Base-by-base conservation (phyloP, 257 asterid species). In the Solanum appendiculatum region DNA sequence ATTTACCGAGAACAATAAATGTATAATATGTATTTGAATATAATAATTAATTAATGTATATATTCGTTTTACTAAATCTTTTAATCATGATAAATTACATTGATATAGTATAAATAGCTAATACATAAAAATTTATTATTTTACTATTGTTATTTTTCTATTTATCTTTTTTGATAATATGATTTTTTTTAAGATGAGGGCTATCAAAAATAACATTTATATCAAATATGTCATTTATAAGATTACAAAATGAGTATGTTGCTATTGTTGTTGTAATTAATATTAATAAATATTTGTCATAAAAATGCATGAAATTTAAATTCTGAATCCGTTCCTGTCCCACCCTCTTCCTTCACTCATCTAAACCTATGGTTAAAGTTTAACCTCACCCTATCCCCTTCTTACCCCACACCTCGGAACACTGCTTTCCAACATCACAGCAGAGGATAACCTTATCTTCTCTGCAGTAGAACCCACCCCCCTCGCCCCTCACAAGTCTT, bases 231-330 rank as follows among this genome's bases (percentile, higher is more conserved):
- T 4, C 3, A 48, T 5, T 14, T 14, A 48, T 48, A 5, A 48
- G 15, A 48, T 14, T 5, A 48, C 56, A 15, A n/a, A n/a, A 14
- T 5, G 5, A 51, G 15, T 3, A 3, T 21, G 6, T 23, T 58
- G 9, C 9, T 11, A 60, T 23, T 9, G 2, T 23, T 60, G 0
- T 60, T 0, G 9, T 2, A 63, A 4, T 10, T 2, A 9, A n/a
- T 10, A n/a, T 10, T 5, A 10, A 63, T 0, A 63, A 0, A 10
- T 63, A n/a, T 4, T n/a, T 60, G 9, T 64, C 4, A 0, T 64
- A 2, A 64, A 0, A 25, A 10, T 0, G 25, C 0, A 12, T 14
- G 29, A 29, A 29, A 68, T 68, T 31, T 9, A 68, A 68, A 68
- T 68, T 68, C 1, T 68, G 39, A 15, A 68, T 31, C 75, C 0